Evolutionary conservation across 371 early-diverging fungal species (phyloP), one percentile per base, ranked within the genome.

Genomic region (Rhizopus sp.): DNA sequence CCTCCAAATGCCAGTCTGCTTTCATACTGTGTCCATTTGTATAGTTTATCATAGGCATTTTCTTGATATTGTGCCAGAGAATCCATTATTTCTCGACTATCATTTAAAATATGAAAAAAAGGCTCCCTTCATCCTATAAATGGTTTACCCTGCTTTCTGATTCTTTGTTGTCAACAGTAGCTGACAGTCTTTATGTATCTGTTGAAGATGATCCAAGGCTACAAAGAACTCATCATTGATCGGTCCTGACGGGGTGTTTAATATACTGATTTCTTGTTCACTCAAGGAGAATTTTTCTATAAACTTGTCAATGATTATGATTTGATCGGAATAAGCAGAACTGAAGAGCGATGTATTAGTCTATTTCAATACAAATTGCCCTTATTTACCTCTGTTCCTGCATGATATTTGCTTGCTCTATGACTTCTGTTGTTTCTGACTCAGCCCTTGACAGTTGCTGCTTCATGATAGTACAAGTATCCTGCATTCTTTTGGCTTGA

Each of bases 41-140:
- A 87, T 32, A 95, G 64, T 38, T 83, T 89, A 6, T 88, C 87
- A 60, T 84, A 93, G 0, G 93, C 93, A 3, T 74, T 78, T 52
- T 89, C 92, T 63, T 91, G 90, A 55, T 83, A 82, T 3, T 72
- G 53, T 7, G 85, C 69, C 81, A 91, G 83, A 1, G 80, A 80
- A 59, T 91, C 89, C 88, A 92, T 87, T 62, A 93, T 93, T 40
- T 92, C 90, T 46, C 88, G 63, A 0, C 90, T 90, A 63, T 13
- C 2, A 29, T 23, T 23, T 16, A 48, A 32, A 34, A 29, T 31
- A 7, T 3, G 17, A 6, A n/a, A n/a, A 41, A 37, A 50, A 50
- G 38, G 17, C 51, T 5, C n/a, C 8, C 9, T 51, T 5, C n/a
- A 16, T 38, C 16, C 38, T n/a, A 5, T 38, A 8, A 15, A 52